phyloP scores from a whole-genome alignment of 129 eudicot species.

The Ambrosia trifida region DNA sequence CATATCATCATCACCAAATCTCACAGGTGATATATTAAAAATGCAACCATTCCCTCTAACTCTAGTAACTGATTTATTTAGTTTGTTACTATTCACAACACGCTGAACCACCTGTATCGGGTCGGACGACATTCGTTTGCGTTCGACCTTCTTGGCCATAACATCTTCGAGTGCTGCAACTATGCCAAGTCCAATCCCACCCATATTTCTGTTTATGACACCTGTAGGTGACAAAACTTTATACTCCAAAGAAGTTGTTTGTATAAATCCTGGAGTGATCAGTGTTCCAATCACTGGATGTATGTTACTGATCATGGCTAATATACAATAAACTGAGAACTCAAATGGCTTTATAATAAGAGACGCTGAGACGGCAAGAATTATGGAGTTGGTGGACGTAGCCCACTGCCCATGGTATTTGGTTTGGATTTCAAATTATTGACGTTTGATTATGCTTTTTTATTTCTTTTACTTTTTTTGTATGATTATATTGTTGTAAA shows the following conservation, averaged over 20 bases:
- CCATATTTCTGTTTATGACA: conserved; percentile 42
- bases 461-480: conserved; percentile 4
- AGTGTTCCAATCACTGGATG: conserved; percentile 54
- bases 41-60: conserved; percentile 30
- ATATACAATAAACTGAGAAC: not conserved
- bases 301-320: conserved; percentile 53
- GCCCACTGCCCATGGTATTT: conserved; percentile 64
- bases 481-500: conserved; percentile 10
- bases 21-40: conserved; percentile 53
- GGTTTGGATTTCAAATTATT: conserved; percentile 25
- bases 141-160: conserved; percentile 28
- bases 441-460: conserved; percentile 4
- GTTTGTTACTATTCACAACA: conserved; percentile 48
- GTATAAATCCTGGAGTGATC: conserved; percentile 27
- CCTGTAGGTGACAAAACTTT: conserved; percentile 58
- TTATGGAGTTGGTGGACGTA: conserved; percentile 55
- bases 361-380: too few species aligned
- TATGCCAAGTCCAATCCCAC: conserved; percentile 73
- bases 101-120: conserved; percentile 45
- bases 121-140: conserved; percentile 38
- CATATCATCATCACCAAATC: conserved; percentile 36
- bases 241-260: conserved; percentile 41
- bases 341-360: conserved; percentile 1
- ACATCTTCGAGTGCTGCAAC: conserved; percentile 66
- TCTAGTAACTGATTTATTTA: conserved; percentile 36